A percentile compares a stretch with the other conserved stretches of the same genome.
Evolutionary conservation across 345 rosid genomes (phyloP).

Genomic region (Trapa bicornis): DNA sequence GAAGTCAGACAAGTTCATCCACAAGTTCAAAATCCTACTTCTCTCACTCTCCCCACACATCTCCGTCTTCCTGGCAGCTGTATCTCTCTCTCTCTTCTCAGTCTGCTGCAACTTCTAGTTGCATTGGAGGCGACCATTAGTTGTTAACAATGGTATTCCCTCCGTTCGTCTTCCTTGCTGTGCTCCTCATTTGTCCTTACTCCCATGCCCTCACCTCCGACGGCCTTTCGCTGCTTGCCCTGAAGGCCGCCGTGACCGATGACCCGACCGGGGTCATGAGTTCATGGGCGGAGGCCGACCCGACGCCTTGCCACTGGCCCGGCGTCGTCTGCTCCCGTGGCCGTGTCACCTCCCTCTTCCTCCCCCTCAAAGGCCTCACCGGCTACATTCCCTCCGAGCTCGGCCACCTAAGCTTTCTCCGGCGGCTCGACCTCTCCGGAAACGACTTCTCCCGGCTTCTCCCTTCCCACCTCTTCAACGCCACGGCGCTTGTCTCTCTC

Average conservation of each 20-base stretch:
- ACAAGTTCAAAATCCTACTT: neutral
- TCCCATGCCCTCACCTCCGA: slow-evolving; percentile 42
- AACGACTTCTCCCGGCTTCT: slow-evolving; percentile 58
- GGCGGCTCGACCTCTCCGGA: slow-evolving; percentile 38
- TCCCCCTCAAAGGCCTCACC: slow-evolving; percentile 34
- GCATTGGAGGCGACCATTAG: slow-evolving; percentile 14
- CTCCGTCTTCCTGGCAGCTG: slow-evolving; percentile 13
- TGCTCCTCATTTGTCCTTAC: slow-evolving; percentile 17
- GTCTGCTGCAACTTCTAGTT: slow-evolving; percentile 53
- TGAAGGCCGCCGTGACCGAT: slow-evolving; percentile 50
- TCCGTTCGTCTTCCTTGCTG: slow-evolving; percentile 4
- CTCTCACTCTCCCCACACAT: neutral
- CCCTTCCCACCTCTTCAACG: slow-evolving; percentile 52
- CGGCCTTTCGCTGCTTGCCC: slow-evolving; percentile 82
- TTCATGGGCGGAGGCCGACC: slow-evolving; percentile 69
- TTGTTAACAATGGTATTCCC: neutral
- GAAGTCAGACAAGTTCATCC: slow-evolving; percentile 4
- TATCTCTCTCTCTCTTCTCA: no score
- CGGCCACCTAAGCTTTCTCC: slow-evolving; percentile 58
- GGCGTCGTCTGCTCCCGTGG: slow-evolving; percentile 48
- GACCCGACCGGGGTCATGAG: slow-evolving; percentile 52
- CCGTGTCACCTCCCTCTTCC: slow-evolving; percentile 54
- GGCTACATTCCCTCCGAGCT: slow-evolving; percentile 92
- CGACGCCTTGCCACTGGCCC: slow-evolving; percentile 70
- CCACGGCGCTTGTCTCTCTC: slow-evolving; percentile 34